Evolutionary conservation across 805 yeast genomes (phyloP).

Genomic region (Metschnikowia kofuensis): DNA sequence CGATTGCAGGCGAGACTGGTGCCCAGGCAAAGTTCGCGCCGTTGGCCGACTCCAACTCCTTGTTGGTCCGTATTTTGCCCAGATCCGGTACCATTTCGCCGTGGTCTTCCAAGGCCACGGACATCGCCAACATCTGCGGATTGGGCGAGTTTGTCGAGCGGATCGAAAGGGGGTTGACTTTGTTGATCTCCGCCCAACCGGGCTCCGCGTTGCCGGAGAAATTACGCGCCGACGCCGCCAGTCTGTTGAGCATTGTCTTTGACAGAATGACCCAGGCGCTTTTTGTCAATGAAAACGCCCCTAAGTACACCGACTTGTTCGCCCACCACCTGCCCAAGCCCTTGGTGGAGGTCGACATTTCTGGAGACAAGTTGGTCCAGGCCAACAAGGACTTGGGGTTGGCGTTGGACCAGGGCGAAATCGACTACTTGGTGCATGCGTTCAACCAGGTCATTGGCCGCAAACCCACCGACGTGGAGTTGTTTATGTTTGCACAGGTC

Average conservation of each 20-base stretch:
- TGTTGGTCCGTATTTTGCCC: constrained; percentile 77
- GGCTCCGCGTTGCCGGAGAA: constrained; percentile 64
- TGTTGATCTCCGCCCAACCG: constrained; percentile 51
- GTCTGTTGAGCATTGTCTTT: constrained; percentile 66
- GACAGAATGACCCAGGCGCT: constrained; percentile 93
- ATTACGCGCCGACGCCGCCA: constrained; percentile 37
- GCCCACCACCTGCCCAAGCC: constrained; percentile 81
- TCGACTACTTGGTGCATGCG: constrained; percentile 79
- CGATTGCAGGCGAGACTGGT: constrained; percentile 25
- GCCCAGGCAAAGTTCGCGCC: constrained; percentile 6
- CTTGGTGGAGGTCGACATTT: constrained; percentile 67
- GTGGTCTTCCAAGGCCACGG: constrained; percentile 98
- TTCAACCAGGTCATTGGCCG: constrained; percentile 74
- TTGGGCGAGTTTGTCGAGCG: constrained; percentile 67
- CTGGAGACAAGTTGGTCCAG: constrained; percentile 57
- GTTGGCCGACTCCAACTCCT: constrained; percentile 26
- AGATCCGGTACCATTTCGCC: constrained; percentile 97
- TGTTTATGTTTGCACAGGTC: constrained; percentile 99
- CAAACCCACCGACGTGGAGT: constrained; percentile 96
- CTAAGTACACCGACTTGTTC: constrained; percentile 67
- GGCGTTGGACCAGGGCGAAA: constrained; percentile 94
- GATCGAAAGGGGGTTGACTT: constrained; percentile 86
- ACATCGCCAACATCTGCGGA: constrained; percentile 87
- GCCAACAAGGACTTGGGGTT: constrained; percentile 86
- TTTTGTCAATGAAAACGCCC: constrained; percentile 54